Conservation (phyloP, 225 moss, liverwort and hornwort genomes). For the Ulota crispa region DNA sequence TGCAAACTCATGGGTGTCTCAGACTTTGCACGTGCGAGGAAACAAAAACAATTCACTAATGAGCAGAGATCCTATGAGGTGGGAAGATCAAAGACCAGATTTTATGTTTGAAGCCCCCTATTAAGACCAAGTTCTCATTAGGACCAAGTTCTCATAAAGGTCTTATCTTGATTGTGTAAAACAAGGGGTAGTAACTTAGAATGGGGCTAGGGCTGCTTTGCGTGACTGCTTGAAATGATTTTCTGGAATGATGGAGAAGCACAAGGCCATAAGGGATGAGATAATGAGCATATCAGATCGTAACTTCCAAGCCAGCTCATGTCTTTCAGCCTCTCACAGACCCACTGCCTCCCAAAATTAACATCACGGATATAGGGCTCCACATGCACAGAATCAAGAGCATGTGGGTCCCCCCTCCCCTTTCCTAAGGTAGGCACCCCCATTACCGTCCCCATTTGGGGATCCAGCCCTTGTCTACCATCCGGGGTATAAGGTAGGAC, state of each 20-base stretch:
- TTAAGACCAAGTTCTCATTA: no score
- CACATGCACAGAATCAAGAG: constrained; percentile 22
- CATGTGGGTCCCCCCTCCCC: neutral
- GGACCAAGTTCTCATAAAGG: neutral
- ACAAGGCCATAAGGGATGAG: neutral
- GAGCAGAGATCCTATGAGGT: no score
- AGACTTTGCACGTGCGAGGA: no score
- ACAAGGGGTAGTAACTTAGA: neutral
- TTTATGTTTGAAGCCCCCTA: no score
- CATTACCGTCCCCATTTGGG: no score
- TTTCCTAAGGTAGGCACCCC: no score
- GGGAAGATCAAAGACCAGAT: no score
- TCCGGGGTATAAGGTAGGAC: no score
- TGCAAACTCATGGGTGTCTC: no score
- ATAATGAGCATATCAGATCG: constrained; percentile 29
- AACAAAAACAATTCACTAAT: no score
- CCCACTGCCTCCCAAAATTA: constrained; percentile 6
- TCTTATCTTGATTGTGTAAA: neutral
- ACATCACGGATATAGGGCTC: neutral
- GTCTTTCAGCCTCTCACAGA: neutral
- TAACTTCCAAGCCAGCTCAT: constrained; percentile 38
- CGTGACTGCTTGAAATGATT: constrained; percentile 14
- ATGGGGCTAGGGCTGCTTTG: constrained; percentile 18
- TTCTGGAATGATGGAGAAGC: constrained; percentile 24
- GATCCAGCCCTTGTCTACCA: no score